Percentiles rank a stretch among this genome's conserved stretches.
These are phyloP conservation scores for Fusarium mundagurra DNA, from an alignment of 2,329 filamentous ascomycete genomes.

Conservation along the genomic window DNA sequence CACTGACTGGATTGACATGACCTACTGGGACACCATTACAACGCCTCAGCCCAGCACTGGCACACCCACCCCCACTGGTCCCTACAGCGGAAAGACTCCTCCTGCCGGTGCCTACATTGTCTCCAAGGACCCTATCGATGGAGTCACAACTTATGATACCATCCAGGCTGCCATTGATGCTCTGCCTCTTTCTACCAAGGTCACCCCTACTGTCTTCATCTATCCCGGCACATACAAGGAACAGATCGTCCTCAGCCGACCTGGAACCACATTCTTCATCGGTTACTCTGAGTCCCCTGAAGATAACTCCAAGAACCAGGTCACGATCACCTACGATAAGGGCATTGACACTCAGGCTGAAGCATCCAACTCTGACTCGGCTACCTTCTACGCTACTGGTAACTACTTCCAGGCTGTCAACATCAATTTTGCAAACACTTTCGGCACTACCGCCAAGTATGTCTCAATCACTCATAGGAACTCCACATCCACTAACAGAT, in stretches of 20 bases:
- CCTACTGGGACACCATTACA: slow-evolving; percentile 33
- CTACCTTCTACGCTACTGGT: slow-evolving; percentile 38
- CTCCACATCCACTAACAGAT: neutral
- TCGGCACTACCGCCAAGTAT: slow-evolving; percentile 33
- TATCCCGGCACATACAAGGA: slow-evolving; percentile 39
- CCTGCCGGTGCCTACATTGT: slow-evolving; percentile 42
- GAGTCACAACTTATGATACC: slow-evolving; percentile 10
- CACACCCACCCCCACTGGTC: neutral
- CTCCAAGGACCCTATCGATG: slow-evolving; percentile 30
- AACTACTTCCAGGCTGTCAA: slow-evolving; percentile 41
- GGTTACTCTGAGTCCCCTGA: slow-evolving; percentile 42
- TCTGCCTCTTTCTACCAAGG: slow-evolving; percentile 42
- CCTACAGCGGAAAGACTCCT: slow-evolving; percentile 51
- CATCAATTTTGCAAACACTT: slow-evolving; percentile 40
- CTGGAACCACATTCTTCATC: slow-evolving; percentile 26
- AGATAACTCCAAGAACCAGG: slow-evolving; percentile 36
- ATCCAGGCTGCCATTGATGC: slow-evolving; percentile 52
- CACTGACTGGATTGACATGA: slow-evolving; percentile 41
- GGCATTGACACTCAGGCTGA: slow-evolving; percentile 37
- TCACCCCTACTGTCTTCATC: slow-evolving; percentile 43
- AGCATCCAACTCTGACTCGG: slow-evolving; percentile 39
- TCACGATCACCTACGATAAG: slow-evolving; percentile 35
- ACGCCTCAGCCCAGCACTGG: slow-evolving; percentile 29
- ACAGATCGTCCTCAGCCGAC: slow-evolving; percentile 30
- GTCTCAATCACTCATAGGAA: neutral